Evolutionary conservation across 2,329 filamentous ascomycete genomes (phyloP).

Genomic region (Colletotrichum sp.): DNA sequence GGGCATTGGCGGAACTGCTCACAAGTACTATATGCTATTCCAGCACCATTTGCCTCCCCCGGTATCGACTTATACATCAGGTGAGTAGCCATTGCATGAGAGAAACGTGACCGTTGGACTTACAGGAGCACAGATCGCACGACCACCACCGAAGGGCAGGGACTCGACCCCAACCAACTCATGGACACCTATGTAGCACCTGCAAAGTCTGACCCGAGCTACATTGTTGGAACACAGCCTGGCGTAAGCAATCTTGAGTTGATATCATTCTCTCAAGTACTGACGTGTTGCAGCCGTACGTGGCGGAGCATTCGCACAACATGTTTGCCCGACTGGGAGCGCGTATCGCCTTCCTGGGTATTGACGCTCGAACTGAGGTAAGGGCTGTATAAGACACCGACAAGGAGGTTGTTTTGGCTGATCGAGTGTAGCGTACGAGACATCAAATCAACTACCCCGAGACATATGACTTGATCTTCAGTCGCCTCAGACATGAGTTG

Average conservation of each 20-base stretch:
- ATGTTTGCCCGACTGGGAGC: slow-evolving; percentile 85
- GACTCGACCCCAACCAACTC: slow-evolving; percentile 73
- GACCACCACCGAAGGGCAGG: slow-evolving; percentile 36
- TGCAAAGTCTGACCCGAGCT: slow-evolving; percentile 66
- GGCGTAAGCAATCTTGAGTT: slow-evolving; percentile 65
- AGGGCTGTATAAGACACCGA: slow-evolving; percentile 25
- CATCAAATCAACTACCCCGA: slow-evolving; percentile 95
- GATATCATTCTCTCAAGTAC: slow-evolving; percentile 58
- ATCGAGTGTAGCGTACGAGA: slow-evolving; percentile 68
- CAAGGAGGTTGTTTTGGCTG: not conserved
- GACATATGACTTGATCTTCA: slow-evolving; percentile 85
- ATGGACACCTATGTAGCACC: slow-evolving; percentile 74
- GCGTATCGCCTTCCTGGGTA: slow-evolving; percentile 81
- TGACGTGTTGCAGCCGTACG: slow-evolving; percentile 73
- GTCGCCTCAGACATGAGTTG: slow-evolving; percentile 77
- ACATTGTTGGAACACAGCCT: slow-evolving; percentile 77
- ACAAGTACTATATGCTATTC: slow-evolving; percentile 98
- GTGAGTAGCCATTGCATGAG: slow-evolving; percentile 38
- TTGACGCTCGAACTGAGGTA: slow-evolving; percentile 91
- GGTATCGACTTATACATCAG: slow-evolving; percentile 83
- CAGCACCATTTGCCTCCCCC: slow-evolving; percentile 93
- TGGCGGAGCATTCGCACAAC: slow-evolving; percentile 85
- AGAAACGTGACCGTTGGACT: slow-evolving; percentile 28
- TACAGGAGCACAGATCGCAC: slow-evolving; percentile 21
- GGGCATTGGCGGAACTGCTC: slow-evolving; percentile 88